These are phyloP conservation scores for Russula earlei DNA, from an alignment of 768 basidiomycete genomes.

Conservation along the genomic window DNA sequence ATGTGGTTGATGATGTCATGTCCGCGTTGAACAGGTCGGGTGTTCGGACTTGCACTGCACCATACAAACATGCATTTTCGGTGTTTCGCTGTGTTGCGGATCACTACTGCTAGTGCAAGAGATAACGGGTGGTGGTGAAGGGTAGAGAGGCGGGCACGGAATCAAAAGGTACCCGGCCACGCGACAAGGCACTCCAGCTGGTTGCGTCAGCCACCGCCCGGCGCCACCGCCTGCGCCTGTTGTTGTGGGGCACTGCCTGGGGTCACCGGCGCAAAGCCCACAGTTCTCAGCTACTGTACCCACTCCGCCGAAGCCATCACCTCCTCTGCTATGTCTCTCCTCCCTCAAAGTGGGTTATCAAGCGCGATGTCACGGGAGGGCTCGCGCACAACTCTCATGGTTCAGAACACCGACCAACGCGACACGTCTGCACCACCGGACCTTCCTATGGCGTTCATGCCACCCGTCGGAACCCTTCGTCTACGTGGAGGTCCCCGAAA, in stretches of 20 bases:
- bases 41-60: no score
- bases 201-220: constrained; percentile 1
- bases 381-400: background rate
- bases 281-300: background rate
- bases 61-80: no score
- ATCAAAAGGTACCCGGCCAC: background rate
- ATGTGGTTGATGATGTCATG: no score
- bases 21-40: no score
- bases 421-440: background rate
- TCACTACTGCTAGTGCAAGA: no score
- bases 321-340: background rate
- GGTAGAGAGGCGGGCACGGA: no score
- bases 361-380: constrained; percentile 7
- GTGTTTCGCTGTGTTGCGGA: no score
- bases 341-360: background rate
- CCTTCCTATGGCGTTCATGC: background rate
- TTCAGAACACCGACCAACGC: constrained; percentile 1
- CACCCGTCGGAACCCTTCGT: background rate
- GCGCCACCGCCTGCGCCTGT: background rate
- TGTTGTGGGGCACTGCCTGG: background rate
- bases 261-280: background rate
- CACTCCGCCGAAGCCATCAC: constrained; percentile 1
- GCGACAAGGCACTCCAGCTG: background rate
- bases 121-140: no score
- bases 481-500: constrained; percentile 8